Evolutionary conservation across 106 monocot species (phyloP), one percentile per base, ranked within the genome.

Genomic region (Allium sativum): DNA sequence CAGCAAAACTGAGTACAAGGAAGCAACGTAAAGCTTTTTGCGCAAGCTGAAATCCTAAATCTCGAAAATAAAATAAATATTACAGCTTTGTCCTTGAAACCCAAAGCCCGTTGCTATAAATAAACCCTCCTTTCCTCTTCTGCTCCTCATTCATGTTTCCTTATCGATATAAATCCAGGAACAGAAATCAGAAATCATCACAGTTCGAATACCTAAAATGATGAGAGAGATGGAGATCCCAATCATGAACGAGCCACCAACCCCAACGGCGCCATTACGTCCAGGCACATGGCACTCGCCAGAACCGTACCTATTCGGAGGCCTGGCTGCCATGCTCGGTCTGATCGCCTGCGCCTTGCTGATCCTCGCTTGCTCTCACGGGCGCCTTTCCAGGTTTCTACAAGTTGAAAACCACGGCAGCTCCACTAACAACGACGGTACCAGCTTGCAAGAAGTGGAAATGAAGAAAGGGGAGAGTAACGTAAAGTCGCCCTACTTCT

Each of bases 291-390:
- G 71, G 71, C 71, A 72, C 66, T 77, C 77, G 18, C 77, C 77
- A 48, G 71, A 64, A 56, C 71, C 71, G 31, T 72, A 64, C 64
- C 55, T 72, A 44, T 72, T 72, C 71, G 64, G 64, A 9, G 71
- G 71, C 20, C 54, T 72, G 18, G 63, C 64, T 11, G 71, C 64
- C 21, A 64, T 72, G 71, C 55, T 77, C 9, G 60, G 71, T 11
- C 67, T 77, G 53, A 72, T 77, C 66, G 71, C 71, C 42, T 52
- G 65, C 52, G 70, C 76, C 2, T 53, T 76, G 44, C 58, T 76
- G 7, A 55, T 76, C 51, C 70, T 77, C 41, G 77, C 71, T 41
- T 77, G 71, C 56, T 77, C 77, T 42, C 72, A 77, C 71, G 71
- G 77, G 71, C 62, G 53, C 45, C 14, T 64, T 21, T 72, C 71